Evolutionary conservation across 179 eudicot species (phyloP), one percentile per base, ranked within the genome.

Genomic region (Silene coronaria): DNA sequence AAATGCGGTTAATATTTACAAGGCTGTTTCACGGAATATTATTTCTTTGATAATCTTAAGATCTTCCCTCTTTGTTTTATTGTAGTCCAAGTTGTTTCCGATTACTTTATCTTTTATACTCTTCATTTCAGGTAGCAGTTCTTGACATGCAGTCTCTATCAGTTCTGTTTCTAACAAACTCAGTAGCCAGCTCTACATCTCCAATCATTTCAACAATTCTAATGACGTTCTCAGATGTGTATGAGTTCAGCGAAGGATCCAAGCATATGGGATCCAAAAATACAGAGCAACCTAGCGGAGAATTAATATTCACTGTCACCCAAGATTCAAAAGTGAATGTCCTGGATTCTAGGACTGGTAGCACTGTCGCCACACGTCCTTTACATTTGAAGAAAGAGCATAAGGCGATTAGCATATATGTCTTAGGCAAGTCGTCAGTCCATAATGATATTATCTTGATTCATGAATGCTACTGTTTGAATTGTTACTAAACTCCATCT

Each of bases 381-480:
- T 14, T 88, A 77, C 88, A 75, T 63, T 75, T 84, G 60, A 86
- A 80, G 82, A 86, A 84, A 76, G 85, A 85, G 48, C 75, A 86
- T 68, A 80, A 81, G 67, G 90, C 90, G 38, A 79, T 91, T 76
- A 85, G 89, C 77, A 80, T 91, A 88, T 82, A 86, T 82, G 83
- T 91, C 67, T 80, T 90, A 87, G 96, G 97, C 87, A 88, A 87
- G 92, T 86, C 77, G n/a, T 46, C 73, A 60, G n/a, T 77, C 73
- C 46, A 38, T 45, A 75, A 27, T 71, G 38, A 53, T 60, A 60
- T 60, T 14, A 58, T 59, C 17, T 27, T 70, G 26, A 14, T 60
- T 59, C 23, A 58, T 66, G 38, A 45, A 22, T 64, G 59, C 34
- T 67, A 21, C 2, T 71, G 45, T 76, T 72, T 66, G 5, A 23